Conservation (phyloP, 169 alveolate genomes). For the Plasmodium reichenowi region DNA sequence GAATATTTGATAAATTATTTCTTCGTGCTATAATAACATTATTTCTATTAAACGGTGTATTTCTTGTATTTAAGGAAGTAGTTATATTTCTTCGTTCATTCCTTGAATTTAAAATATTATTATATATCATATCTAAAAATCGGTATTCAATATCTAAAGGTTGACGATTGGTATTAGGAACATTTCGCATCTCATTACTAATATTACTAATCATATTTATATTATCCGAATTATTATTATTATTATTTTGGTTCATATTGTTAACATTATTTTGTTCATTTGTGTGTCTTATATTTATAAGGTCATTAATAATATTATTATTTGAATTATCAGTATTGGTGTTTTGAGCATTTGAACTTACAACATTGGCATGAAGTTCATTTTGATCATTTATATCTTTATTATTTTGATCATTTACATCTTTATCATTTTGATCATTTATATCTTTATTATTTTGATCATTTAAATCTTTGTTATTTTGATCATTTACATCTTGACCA, state of each 20-base stretch:
- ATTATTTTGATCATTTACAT: too few species aligned
- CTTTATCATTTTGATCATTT: too few species aligned
- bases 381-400: background rate
- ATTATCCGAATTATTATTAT: background rate
- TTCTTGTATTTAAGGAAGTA: constrained; percentile 4
- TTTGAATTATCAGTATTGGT: background rate
- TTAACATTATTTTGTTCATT: background rate
- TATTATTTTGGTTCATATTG: background rate
- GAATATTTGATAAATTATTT: too few species aligned
- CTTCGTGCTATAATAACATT: background rate
- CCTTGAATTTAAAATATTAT: constrained; percentile 24
- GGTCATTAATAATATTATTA: background rate
- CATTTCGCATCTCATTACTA: background rate
- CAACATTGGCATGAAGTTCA: background rate
- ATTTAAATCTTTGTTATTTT: too few species aligned
- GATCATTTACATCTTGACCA: too few species aligned
- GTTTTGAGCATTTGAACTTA: background rate
- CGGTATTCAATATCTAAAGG: background rate
- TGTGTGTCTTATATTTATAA: background rate
- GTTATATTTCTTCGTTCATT: constrained; percentile 9
- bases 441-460: too few species aligned
- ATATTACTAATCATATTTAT: background rate
- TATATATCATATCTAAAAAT: constrained; percentile 38
- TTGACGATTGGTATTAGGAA: background rate
- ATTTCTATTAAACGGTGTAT: constrained; percentile 4